Conservation (phyloP, 129 eudicot genomes). For the Tagetes patula region DNA sequence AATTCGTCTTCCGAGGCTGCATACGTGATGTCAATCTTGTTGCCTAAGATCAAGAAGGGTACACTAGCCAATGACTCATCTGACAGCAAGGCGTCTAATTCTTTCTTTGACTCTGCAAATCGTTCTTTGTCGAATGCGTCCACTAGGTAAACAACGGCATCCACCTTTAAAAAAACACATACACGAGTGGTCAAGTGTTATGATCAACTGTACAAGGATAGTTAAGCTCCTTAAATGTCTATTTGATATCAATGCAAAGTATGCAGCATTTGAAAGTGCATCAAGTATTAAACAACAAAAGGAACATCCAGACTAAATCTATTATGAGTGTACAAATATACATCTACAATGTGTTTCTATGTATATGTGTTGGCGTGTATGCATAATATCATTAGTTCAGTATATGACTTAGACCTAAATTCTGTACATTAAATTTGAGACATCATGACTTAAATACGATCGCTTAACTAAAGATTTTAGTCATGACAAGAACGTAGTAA, state of each 20-base stretch:
- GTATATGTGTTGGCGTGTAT: not conserved
- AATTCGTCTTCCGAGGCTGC: conserved; percentile 96
- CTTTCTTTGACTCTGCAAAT: conserved; percentile 85
- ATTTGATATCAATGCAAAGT: not conserved
- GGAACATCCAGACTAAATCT: not conserved
- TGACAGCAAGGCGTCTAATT: conserved; percentile 83
- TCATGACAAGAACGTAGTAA: not conserved
- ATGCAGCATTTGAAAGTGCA: not conserved
- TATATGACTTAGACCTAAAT: not conserved
- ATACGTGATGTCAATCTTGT: conserved; percentile 84
- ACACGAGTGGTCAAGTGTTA: not conserved
- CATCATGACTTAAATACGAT: not conserved
- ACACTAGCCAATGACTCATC: conserved; percentile 85
- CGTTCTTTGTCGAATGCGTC: conserved; percentile 93
- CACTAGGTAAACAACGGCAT: conserved; percentile 90
- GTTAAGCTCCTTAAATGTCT: not conserved
- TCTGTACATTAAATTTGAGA: not conserved
- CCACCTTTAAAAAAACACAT: conserved; percentile 53
- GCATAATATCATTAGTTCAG: not conserved
- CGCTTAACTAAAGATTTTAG: not conserved
- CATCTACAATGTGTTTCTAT: not conserved
- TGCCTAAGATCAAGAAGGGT: conserved; percentile 82
- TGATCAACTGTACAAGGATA: not conserved
- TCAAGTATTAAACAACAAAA: not conserved
- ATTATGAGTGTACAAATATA: not conserved